These are phyloP conservation scores for Adenanthera pavonina DNA, from an alignment of 306 rosid genomes.

Conservation along the genomic window DNA sequence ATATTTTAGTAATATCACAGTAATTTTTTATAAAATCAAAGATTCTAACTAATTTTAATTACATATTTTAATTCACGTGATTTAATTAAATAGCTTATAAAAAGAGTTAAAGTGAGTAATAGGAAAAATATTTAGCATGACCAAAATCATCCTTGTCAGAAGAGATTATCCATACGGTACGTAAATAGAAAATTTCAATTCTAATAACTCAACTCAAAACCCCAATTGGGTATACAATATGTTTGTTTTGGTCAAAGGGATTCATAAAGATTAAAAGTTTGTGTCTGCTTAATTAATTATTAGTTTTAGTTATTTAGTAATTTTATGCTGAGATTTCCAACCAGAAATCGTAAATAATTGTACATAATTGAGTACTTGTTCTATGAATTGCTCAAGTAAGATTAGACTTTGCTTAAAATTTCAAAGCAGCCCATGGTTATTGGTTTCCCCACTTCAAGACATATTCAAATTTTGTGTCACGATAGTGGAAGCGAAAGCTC, in stretches of 20 bases:
- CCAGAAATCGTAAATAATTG: not conserved
- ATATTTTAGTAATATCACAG: no score
- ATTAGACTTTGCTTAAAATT: not conserved
- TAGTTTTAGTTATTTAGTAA: not conserved
- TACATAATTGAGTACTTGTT: no score
- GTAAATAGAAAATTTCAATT: not conserved
- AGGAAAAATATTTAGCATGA: no score
- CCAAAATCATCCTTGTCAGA: no score
- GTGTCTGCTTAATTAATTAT: not conserved
- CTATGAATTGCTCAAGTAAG: not conserved
- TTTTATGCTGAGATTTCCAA: not conserved
- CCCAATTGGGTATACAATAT: no score
- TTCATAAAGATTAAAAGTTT: not conserved
- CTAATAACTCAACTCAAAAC: not conserved
- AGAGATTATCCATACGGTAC: not conserved
- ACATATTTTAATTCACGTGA: no score
- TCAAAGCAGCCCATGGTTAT: not conserved
- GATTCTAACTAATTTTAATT: no score
- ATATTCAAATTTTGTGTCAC: not conserved
- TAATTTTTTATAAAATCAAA: no score
- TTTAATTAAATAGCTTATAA: no score
- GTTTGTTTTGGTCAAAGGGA: not conserved
- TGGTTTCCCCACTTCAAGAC: not conserved
- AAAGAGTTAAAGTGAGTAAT: no score
- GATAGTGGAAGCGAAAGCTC: not conserved